These are phyloP conservation scores for Sideroxylon spinosum DNA, from an alignment of 179 eudicot genomes.

Conservation along the genomic window DNA sequence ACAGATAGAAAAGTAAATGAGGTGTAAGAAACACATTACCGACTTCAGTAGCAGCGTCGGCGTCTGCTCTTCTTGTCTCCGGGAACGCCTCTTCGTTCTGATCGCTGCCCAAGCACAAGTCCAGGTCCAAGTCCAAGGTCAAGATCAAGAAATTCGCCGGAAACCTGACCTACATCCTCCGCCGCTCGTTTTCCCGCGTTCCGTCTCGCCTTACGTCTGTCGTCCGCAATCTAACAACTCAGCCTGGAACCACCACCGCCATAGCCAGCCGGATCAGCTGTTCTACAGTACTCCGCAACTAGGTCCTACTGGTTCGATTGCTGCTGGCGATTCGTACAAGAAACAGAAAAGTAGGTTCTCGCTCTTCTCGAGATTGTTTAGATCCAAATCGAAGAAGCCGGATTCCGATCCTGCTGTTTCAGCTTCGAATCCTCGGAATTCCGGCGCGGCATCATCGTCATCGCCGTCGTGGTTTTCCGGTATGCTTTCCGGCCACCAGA, in stretches of 20 bases:
- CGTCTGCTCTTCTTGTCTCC: constrained; percentile 66
- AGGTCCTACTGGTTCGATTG: constrained; percentile 25
- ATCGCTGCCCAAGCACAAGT: constrained; percentile 39
- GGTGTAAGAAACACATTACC: constrained; percentile 52
- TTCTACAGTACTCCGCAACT: constrained; percentile 67
- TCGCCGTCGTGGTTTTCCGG: constrained; percentile 38
- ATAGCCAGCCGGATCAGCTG: constrained; percentile 26
- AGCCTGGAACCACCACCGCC: constrained; percentile 3
- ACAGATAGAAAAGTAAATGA: constrained; percentile 26
- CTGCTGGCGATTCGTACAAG: not conserved
- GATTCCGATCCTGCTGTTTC: constrained; percentile 18
- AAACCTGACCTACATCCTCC: constrained; percentile 29
- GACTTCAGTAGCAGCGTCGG: constrained; percentile 51
- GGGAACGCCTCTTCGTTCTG: constrained; percentile 40
- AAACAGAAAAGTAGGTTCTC: constrained; percentile 33
- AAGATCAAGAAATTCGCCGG: constrained; percentile 23
- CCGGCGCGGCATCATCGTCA: constrained; percentile 22
- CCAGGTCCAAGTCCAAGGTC: constrained; percentile 10
- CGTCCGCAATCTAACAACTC: constrained; percentile 52
- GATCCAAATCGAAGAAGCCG: constrained; percentile 42
- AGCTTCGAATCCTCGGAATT: constrained; percentile 8
- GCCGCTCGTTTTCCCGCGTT: constrained; percentile 57
- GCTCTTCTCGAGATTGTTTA: constrained; percentile 41
- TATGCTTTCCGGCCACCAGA: constrained; percentile 20
- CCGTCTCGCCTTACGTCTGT: constrained; percentile 60